Percentiles rank a stretch among this genome's conserved stretches.
Evolutionary conservation across 73 alveolate genomes (phyloP).

Genomic region (Paramecium sonneborni): DNA sequence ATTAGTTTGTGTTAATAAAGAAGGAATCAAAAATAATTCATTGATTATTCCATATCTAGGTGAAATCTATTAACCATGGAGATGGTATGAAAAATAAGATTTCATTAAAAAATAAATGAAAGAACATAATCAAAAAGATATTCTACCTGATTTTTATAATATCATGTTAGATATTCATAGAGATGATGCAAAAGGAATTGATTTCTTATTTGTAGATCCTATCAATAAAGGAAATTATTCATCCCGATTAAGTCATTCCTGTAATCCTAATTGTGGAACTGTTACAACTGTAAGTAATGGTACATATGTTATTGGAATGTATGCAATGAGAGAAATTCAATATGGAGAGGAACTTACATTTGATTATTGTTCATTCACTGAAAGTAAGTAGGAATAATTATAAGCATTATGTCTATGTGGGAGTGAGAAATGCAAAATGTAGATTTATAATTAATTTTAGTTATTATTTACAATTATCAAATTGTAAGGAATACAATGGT

Average conservation of each 20-base stretch:
- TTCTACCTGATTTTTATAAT: slow-evolving; percentile 96
- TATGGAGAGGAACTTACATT: slow-evolving; percentile 97
- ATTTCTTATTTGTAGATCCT: slow-evolving; percentile 90
- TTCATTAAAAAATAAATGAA: slow-evolving; percentile 90
- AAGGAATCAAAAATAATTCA: slow-evolving; percentile 93
- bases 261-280: slow-evolving; percentile 97
- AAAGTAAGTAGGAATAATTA: slow-evolving; percentile 93
- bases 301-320: slow-evolving; percentile 95
- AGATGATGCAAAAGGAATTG: slow-evolving; percentile 96
- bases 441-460: not conserved
- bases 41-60: slow-evolving; percentile 96
- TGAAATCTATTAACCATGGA: slow-evolving; percentile 95
- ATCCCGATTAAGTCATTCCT: slow-evolving; percentile 93
- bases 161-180: slow-evolving; percentile 95
- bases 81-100: slow-evolving; percentile 98
- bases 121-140: slow-evolving; percentile 82
- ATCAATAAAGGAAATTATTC: slow-evolving; percentile 93
- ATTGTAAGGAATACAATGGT: slow-evolving; percentile 80
- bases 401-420: slow-evolving; percentile 96
- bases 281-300: slow-evolving; percentile 92
- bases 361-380: slow-evolving; percentile 96
- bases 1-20: slow-evolving; percentile 85
- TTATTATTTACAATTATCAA: slow-evolving; percentile 18
- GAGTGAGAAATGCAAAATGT: slow-evolving; percentile 44
- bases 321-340: slow-evolving; percentile 91